Base-by-base conservation (phyloP, 2,329 filamentous ascomycete genomes). In the Stylonectria norvegica region DNA sequence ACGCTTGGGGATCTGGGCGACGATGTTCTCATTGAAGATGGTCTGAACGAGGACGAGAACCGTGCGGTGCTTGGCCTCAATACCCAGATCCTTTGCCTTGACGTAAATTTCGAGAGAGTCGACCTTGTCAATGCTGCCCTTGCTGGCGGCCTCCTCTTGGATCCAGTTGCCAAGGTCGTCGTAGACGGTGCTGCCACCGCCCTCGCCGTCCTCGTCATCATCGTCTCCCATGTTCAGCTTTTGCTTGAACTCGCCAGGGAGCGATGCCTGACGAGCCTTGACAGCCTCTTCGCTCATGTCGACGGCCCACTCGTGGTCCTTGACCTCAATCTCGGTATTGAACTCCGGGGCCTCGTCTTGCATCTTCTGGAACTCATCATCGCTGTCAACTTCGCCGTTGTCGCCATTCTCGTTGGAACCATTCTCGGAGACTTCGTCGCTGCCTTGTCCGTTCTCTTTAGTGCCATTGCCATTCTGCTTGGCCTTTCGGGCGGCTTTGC, bases 211-310 rank as follows among this genome's bases (percentile, higher is more conserved):
- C 47, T 86, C 88, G 30, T 94, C 88, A 10, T 86, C 83, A 37
- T 83, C 89, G 42, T 86, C 86, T 45, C 83, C 85, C 45, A 95
- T 77, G 58, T 86, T 88, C 52, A 97, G 83, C 62, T 89, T 86
- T 63, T 87, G 84, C 79, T 96, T 95, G 63, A 98, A 85, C 62
- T 97, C 93, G 53, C 83, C 84, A n/a, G 93, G 89, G 36, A 98
- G 85, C 52, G 89, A 84, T 67, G 91, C 86, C 64, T 90, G 88
- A 67, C 93, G 93, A 58, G 91, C 91, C 72, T 86, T 90, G 73
- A 97, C 86, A 52, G 93, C 93, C 65, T 89, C 89, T 65, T 90
- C 89, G 50, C 90, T 96, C 73, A 94, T 93, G 65, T 98, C 93
- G 45, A 97, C 88, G 48, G 90, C 87, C 93, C 93, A 98, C 53